Percentiles rank a stretch among this genome's conserved stretches.
These are phyloP conservation scores for Fusarium citri DNA, from an alignment of 2,329 filamentous ascomycete species.

Conservation along the genomic window DNA sequence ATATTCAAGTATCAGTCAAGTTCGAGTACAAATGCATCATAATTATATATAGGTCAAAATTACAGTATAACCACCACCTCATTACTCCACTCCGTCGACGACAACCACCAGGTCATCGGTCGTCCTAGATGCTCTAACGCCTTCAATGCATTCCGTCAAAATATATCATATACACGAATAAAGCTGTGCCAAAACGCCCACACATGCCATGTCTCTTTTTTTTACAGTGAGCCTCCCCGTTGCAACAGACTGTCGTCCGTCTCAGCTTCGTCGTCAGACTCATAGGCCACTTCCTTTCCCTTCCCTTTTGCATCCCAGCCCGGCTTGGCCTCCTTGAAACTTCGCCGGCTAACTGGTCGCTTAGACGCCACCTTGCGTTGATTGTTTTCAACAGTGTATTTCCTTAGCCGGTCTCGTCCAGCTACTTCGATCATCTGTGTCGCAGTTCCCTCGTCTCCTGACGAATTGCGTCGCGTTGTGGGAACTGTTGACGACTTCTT, in stretches of 20 bases:
- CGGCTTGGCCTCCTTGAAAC: conserved; percentile 56
- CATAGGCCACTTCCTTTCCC: conserved; percentile 59
- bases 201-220: conserved; percentile 9
- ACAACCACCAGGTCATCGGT: conserved; percentile 4
- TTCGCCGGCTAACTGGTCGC: conserved; percentile 55
- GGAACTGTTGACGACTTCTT: conserved; percentile 61
- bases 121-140: conserved; percentile 32
- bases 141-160: conserved; percentile 33
- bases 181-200: conserved; percentile 31
- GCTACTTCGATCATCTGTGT: conserved; percentile 51
- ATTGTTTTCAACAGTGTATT: conserved; percentile 40
- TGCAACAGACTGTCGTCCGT: conserved; percentile 46
- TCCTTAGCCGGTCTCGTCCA: conserved; percentile 47
- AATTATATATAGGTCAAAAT: conserved; percentile 26
- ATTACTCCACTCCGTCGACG: conserved; percentile 35
- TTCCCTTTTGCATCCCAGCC: conserved; percentile 58
- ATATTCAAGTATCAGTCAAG: background rate
- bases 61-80: conserved; percentile 31
- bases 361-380: conserved; percentile 48
- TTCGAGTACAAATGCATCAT: conserved; percentile 8
- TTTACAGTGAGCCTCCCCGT: conserved; percentile 59
- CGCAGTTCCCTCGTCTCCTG: conserved; percentile 54
- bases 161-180: conserved; percentile 15
- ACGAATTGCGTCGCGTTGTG: conserved; percentile 65
- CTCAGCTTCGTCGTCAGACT: conserved; percentile 52